Percentiles rank a stretch among this genome's conserved stretches.
phyloP scores from a whole-genome alignment of 2,329 filamentous ascomycete species.

The Penicillium janthinellum region DNA sequence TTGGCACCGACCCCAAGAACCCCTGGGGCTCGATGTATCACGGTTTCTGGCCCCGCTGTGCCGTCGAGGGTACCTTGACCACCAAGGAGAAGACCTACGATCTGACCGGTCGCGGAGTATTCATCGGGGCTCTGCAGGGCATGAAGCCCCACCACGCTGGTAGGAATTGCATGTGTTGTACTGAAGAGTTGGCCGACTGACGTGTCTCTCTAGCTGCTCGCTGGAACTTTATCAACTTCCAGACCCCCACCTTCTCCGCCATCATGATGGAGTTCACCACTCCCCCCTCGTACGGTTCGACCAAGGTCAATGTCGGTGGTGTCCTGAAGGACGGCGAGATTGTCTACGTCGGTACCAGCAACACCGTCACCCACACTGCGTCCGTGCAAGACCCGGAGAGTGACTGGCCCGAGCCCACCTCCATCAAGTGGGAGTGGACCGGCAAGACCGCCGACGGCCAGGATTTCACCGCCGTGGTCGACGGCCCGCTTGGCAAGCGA shows the following conservation, averaged over 20 bases:
- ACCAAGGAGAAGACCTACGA: constrained; percentile 80
- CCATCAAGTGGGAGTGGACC: constrained; percentile 74
- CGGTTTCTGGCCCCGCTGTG: constrained; percentile 89
- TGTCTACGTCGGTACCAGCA: constrained; percentile 68
- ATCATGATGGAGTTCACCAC: constrained; percentile 96
- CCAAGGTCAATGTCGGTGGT: constrained; percentile 78
- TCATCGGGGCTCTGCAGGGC: constrained; percentile 85
- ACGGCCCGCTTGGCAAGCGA: constrained; percentile 67
- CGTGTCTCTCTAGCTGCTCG: constrained; percentile 59
- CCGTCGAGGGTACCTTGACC: constrained; percentile 78
- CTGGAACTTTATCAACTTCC: constrained; percentile 95
- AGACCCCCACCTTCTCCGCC: constrained; percentile 82
- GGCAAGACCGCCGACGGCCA: constrained; percentile 78
- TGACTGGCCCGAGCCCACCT: constrained; percentile 84
- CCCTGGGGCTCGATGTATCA: constrained; percentile 95
- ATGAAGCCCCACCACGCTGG: constrained; percentile 99
- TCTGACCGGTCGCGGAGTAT: constrained; percentile 77
- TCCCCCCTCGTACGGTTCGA: constrained; percentile 86
- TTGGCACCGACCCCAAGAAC: constrained; percentile 78
- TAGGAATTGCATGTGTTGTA: constrained; percentile 37
- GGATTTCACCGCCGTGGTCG: constrained; percentile 67
- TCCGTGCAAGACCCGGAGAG: constrained; percentile 73
- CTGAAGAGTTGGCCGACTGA: neutral
- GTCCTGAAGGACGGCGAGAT: constrained; percentile 81
- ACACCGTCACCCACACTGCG: constrained; percentile 69